Evolutionary conservation across 352 stramenopile genomes (phyloP), one percentile per base, ranked within the genome.

Genomic region (Phytophthora fragariaefolia): DNA sequence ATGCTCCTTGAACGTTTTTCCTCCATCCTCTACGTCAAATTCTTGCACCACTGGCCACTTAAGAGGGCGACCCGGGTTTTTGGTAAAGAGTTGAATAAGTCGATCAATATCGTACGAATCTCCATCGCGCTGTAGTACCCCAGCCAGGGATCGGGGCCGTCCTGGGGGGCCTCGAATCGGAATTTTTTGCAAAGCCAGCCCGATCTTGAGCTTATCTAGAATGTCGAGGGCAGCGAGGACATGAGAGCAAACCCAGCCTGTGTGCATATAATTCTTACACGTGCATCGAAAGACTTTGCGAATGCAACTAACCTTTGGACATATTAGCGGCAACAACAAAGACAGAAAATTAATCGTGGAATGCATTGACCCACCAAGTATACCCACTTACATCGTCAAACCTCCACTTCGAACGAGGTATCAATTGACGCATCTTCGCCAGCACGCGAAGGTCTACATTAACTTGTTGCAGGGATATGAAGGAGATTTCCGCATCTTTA

Each of bases 11-110:
- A 55, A 22, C 4, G 9, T 52, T 2, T 24, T 20, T 4, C 28
- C 40, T 6, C 30, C 30, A 13, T 46, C 59, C 0, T 7, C 17
- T 4, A 55, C 49, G 2, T 32, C 24, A 48, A 61, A 55, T 18
- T 56, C 50, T 9, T 67, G n/a, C 4, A 63, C 45, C 13, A 56
- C 32, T 12, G 45, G 30, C 45, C 56, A 63, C 22, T 56, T 54
- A 2, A 63, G 17, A 17, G 56, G 24, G 13, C 45, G 47, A 3
- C 32, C 45, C 2, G 45, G 56, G 6, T 50, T 18, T 7, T 54
- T 38, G 6, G 3, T 63, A 20, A 56, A 63, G 2, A 55, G 10
- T 9, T 53, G 5, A 8, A 62, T 27, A 3, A 62, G 20, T 2
- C 38, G 24, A 24, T 47, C 54, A 6, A 53, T 15, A 20, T 23